phyloP scores from a whole-genome alignment of 2,329 filamentous ascomycete genomes.

The Botrytis sinoallii region DNA sequence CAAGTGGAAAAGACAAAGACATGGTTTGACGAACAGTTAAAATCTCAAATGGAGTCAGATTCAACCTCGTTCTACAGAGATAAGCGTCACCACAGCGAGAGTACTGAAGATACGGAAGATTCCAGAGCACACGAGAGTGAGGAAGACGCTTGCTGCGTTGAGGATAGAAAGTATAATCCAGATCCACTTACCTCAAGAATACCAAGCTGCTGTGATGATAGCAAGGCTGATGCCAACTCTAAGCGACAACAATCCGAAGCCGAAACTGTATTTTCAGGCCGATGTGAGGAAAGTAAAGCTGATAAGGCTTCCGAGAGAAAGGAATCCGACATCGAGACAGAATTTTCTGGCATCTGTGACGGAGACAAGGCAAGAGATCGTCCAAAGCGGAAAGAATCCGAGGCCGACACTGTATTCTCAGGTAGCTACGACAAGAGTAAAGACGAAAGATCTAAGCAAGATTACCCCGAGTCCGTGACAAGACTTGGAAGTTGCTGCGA shows the following conservation, averaged over 20 bases:
- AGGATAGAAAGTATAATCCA: background rate
- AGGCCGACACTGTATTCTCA: background rate
- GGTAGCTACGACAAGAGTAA: background rate
- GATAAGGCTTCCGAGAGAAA: background rate
- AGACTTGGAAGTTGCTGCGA: conserved; percentile 12
- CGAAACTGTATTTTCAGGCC: background rate
- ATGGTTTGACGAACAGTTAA: conserved; percentile 6
- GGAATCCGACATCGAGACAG: background rate
- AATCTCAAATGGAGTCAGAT: background rate
- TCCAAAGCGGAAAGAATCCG: background rate
- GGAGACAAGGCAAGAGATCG: background rate
- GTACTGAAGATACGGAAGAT: background rate
- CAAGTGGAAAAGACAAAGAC: background rate
- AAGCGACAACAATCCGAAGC: conserved; percentile 7
- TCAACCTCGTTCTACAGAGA: background rate
- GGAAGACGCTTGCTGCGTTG: background rate
- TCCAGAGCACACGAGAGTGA: background rate
- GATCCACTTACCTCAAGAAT: background rate
- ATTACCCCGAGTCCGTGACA: background rate
- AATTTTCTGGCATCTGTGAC: background rate
- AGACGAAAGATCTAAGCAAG: background rate
- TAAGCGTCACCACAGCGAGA: background rate
- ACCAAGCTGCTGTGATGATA: conserved; percentile 17
- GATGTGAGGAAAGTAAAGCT: background rate
- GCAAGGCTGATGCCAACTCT: background rate